Evolutionary conservation across 169 alveolate species (phyloP).

Genomic region (Plasmodium relictum): DNA sequence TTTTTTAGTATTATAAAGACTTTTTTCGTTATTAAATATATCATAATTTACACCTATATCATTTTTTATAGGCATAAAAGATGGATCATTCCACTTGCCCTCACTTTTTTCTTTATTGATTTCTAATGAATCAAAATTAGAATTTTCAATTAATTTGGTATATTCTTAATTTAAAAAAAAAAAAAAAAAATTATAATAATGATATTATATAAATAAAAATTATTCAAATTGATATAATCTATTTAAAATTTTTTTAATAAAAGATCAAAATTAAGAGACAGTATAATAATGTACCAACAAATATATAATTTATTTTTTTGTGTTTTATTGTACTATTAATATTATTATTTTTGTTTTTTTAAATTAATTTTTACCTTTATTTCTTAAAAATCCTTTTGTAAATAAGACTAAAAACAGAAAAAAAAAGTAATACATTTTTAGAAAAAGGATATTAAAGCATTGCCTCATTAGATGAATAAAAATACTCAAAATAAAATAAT

Average conservation of each 20-base stretch:
- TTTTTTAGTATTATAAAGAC: background rate
- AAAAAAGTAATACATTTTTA: constrained; percentile 39
- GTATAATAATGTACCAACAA: too few species aligned
- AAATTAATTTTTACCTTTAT: constrained; percentile 29
- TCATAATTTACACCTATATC: background rate
- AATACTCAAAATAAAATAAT: background rate
- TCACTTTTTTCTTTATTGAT: background rate
- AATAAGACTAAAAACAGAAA: constrained; percentile 13
- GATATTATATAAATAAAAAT: too few species aligned
- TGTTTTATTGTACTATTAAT: too few species aligned
- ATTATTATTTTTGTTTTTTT: background rate
- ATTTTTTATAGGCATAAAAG: background rate
- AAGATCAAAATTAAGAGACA: too few species aligned
- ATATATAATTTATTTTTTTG: too few species aligned
- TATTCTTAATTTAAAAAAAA: constrained; percentile 8
- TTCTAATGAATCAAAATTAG: background rate
- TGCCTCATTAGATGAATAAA: background rate
- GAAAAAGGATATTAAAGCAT: constrained; percentile 1
- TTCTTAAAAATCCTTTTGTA: constrained; percentile 39
- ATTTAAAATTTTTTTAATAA: too few species aligned
- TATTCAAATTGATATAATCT: too few species aligned
- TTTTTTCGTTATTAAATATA: background rate
- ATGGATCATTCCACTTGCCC: background rate
- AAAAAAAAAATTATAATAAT: background rate
- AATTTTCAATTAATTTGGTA: background rate